These are phyloP conservation scores for Peterozyma toletana DNA, from an alignment of 805 yeast genomes.

Conservation along the genomic window DNA sequence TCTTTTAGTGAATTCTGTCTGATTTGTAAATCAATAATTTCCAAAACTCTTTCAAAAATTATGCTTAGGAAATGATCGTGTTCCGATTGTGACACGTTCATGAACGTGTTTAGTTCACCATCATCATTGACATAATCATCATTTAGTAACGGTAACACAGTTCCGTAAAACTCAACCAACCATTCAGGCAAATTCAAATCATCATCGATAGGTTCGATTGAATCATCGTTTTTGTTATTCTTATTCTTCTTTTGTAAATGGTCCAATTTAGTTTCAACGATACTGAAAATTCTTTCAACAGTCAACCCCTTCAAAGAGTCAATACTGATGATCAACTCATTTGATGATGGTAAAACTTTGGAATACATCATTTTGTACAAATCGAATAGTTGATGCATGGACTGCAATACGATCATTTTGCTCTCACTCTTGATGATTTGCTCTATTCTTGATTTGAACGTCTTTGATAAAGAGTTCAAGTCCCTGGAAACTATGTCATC, in stretches of 20 bases:
- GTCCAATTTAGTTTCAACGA: slow-evolving; percentile 28
- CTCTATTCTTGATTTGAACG: slow-evolving; percentile 57
- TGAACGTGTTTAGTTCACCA: slow-evolving; percentile 23
- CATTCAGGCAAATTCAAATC: slow-evolving; percentile 82
- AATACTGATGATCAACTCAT: slow-evolving; percentile 13
- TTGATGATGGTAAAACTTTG: slow-evolving; percentile 24
- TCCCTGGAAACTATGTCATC: slow-evolving; percentile 38
- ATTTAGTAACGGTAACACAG: slow-evolving; percentile 47
- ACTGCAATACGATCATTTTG: slow-evolving; percentile 45
- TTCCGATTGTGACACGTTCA: slow-evolving; percentile 30
- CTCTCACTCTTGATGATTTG: slow-evolving; percentile 62
- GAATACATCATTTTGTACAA: slow-evolving; percentile 67
- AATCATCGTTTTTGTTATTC: slow-evolving; percentile 18
- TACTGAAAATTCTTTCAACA: slow-evolving; percentile 30
- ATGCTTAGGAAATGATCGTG: slow-evolving; percentile 29
- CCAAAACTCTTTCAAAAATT: slow-evolving; percentile 40
- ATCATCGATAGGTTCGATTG: slow-evolving; percentile 26
- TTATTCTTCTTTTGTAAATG: slow-evolving; percentile 14
- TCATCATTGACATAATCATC: slow-evolving; percentile 18
- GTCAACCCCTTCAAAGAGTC: slow-evolving; percentile 24
- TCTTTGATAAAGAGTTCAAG: slow-evolving; percentile 49
- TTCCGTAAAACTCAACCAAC: slow-evolving; percentile 59
- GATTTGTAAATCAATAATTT: slow-evolving; percentile 28
- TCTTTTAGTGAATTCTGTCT: slow-evolving; percentile 17
- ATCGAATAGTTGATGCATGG: slow-evolving; percentile 54